Evolutionary conservation across 768 basidiomycete species (phyloP), one percentile per base, ranked within the genome.

Genomic region (Termitomyces heimii): DNA sequence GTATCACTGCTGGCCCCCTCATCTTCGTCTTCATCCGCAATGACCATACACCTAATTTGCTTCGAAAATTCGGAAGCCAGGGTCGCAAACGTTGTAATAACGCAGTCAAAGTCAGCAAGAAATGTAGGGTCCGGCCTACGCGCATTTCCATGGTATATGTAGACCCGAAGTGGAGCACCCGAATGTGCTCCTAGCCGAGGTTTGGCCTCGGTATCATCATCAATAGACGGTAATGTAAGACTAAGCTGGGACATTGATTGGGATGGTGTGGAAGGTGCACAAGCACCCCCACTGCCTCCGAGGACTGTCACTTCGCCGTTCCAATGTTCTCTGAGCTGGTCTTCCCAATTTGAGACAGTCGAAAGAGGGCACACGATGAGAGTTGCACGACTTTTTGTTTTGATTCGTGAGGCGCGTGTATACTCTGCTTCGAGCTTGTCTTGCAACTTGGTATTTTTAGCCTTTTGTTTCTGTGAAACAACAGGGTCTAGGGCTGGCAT

Each of bases 261-360:
- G 18, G 71, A 71, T 39, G 68, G 61, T 46, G 72, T 72, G n/a
- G 75, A 63, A 13, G 70, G 68, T 18, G 71, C 62, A 54, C 70
- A 75, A 35, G 60, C 58, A 12, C 76, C 77, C 39, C 87, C 86
- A 39, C 77, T 80, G 13, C 94, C 94, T 20, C 95, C 94, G 54
- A 88, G 78, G 42, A 97, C 88, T 24, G 78, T 77, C 3, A 97
- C 94, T 54, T 87, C 83, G 8, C 94, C 94, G 61, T 82, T 83
- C 94, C 94, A 98, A 69, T 99, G 97, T 68, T 99, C 97, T 57
- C 89, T 84, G 66, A 99, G 93, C 71, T 99, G 97, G 56, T 96
- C 93, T 73, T 99, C 97, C 97, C 97, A 99, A 67, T 98, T 98
- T 48, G 92, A 85, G 2, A 99, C 94, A 5, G 97, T 99, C 12